Percentiles rank a stretch among this genome's conserved stretches.
Evolutionary conservation across 495 filamentous ascomycete genomes (phyloP).

Genomic region (Sphaerosporella brunnea): DNA sequence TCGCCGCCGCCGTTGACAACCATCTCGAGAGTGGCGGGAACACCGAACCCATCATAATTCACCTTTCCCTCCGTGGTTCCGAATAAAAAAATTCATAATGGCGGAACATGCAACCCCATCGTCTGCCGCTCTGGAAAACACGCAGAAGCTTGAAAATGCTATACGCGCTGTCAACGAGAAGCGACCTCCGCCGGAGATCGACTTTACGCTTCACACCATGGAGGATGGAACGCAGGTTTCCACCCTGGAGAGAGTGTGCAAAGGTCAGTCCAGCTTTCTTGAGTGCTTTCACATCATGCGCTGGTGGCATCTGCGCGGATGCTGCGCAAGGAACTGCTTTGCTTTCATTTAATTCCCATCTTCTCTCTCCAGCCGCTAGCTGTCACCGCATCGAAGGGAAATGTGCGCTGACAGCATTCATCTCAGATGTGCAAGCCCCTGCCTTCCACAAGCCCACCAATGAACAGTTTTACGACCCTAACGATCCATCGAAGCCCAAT

Average conservation of each 20-base stretch:
- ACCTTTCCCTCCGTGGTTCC: too few relatives aligned
- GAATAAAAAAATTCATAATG: constrained; percentile 19
- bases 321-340: too few relatives aligned
- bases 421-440: constrained; percentile 58
- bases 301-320: too few relatives aligned
- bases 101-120: constrained; percentile 18
- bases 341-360: too few relatives aligned
- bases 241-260: constrained; percentile 87
- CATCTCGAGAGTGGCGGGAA: constrained; percentile 4
- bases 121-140: constrained; percentile 21
- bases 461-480: constrained; percentile 50
- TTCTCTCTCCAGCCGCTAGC: too few relatives aligned
- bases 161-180: constrained; percentile 77
- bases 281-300: too few relatives aligned
- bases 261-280: constrained; percentile 78
- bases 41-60: too few relatives aligned
- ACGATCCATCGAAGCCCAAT: constrained; percentile 75
- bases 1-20: not conserved
- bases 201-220: constrained; percentile 95
- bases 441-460: constrained; percentile 78
- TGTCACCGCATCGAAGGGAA: too few relatives aligned
- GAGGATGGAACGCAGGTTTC: constrained; percentile 91
- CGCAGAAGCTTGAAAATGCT: constrained; percentile 42
- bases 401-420: too few relatives aligned
- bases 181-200: constrained; percentile 88